These are phyloP conservation scores for Boletellus emodensis DNA, from an alignment of 768 basidiomycete genomes.

Conservation along the genomic window DNA sequence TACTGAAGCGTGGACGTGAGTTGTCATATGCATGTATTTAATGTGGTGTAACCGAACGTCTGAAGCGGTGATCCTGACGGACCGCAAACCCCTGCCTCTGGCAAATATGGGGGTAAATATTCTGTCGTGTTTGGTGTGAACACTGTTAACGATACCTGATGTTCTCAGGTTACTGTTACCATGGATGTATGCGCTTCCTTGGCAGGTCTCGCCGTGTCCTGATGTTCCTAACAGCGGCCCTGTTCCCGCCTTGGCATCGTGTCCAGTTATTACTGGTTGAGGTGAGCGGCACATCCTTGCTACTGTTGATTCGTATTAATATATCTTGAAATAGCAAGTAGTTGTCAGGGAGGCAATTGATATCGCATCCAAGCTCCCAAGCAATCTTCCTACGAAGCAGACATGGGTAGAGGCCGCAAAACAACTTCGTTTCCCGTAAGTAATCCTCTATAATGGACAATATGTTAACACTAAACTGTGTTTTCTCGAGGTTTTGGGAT, in stretches of 20 bases:
- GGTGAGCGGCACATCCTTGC: neutral
- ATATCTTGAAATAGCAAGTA: conserved; percentile 9
- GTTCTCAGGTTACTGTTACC: conserved; percentile 18
- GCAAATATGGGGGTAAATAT: conserved; percentile 9
- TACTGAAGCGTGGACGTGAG: neutral
- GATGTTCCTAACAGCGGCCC: conserved; percentile 1
- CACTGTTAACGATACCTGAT: conserved; percentile 1
- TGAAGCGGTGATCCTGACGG: conserved; percentile 17
- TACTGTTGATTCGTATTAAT: neutral
- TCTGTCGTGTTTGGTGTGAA: neutral
- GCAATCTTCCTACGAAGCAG: neutral
- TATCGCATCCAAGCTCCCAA: conserved; percentile 6
- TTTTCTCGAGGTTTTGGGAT: conserved; percentile 13
- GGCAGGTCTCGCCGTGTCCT: too few species aligned
- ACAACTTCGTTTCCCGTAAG: conserved; percentile 17
- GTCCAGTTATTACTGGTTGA: conserved; percentile 11
- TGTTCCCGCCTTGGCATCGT: conserved; percentile 23
- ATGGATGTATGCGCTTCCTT: conserved; percentile 9
- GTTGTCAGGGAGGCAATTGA: conserved; percentile 12
- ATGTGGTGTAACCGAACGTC: neutral
- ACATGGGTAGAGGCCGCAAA: conserved; percentile 13
- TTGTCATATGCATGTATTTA: conserved; percentile 4
- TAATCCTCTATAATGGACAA: neutral
- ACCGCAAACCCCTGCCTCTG: conserved; percentile 2
- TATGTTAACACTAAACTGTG: neutral